Evolutionary conservation across 2,329 filamentous ascomycete species (phyloP).

Genomic region (Sporothrix globosa): DNA sequence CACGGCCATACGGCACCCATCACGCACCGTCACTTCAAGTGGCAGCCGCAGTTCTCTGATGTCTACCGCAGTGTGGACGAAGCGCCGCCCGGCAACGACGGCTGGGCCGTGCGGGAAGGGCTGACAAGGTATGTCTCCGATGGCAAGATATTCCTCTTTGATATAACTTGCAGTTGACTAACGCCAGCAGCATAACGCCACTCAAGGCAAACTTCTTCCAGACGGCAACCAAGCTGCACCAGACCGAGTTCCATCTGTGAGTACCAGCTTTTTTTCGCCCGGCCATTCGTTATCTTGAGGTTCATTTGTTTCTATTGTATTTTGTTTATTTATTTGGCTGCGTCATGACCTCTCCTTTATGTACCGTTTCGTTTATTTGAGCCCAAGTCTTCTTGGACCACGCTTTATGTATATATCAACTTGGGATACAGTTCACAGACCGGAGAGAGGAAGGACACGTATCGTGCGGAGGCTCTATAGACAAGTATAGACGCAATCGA

Average conservation of each 20-base stretch:
- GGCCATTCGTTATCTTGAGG: background rate
- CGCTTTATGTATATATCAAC: background rate
- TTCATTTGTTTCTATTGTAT: background rate
- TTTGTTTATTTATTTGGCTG: background rate
- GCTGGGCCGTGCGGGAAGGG: conserved; percentile 87
- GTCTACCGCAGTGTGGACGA: conserved; percentile 86
- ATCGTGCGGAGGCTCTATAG: conserved; percentile 30
- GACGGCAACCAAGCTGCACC: conserved; percentile 61
- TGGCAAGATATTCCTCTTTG: background rate
- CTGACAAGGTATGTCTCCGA: conserved; percentile 68
- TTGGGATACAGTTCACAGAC: background rate
- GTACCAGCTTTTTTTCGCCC: conserved; percentile 46
- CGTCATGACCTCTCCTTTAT: background rate
- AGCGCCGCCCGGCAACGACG: conserved; percentile 80
- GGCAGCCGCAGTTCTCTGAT: conserved; percentile 84
- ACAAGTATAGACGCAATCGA: conserved; percentile 32
- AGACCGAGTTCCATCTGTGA: conserved; percentile 81
- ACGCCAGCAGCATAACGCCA: conserved; percentile 72
- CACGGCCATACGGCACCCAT: conserved; percentile 26
- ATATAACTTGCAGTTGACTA: background rate
- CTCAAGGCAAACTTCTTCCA: conserved; percentile 93
- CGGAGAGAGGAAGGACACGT: conserved; percentile 2
- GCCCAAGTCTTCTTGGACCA: background rate
- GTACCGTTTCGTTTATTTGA: background rate
- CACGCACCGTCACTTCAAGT: conserved; percentile 86